Evolutionary conservation across 2,329 filamentous ascomycete species (phyloP).

Genomic region (Trichothecium roseum): DNA sequence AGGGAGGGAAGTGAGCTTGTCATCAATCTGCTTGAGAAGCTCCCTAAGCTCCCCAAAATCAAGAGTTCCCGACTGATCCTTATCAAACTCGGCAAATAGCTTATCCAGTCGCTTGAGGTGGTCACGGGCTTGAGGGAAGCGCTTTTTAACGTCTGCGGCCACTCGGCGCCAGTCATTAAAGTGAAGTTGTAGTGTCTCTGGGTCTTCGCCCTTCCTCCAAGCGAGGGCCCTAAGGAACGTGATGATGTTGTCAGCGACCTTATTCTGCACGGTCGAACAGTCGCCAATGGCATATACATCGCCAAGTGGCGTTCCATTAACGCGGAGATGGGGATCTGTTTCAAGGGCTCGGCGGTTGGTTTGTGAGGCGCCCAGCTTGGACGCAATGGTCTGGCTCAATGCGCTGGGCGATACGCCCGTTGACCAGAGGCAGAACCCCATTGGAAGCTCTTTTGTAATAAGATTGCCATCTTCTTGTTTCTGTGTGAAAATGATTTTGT

Average conservation of each 20-base stretch:
- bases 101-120: constrained; percentile 85
- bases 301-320: constrained; percentile 80
- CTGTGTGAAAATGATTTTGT: constrained; percentile 85
- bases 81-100: constrained; percentile 86
- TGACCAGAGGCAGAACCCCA: constrained; percentile 96
- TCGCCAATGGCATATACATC: constrained; percentile 97
- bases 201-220: constrained; percentile 86
- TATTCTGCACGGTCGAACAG: constrained; percentile 95
- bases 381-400: constrained; percentile 65
- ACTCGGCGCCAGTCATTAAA: constrained; percentile 85
- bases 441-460: constrained; percentile 86
- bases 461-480: constrained; percentile 61
- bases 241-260: constrained; percentile 82
- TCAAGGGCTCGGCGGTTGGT: constrained; percentile 87
- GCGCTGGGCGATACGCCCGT: constrained; percentile 85
- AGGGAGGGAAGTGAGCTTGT: constrained; percentile 84
- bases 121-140: constrained; percentile 81
- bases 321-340: constrained; percentile 84
- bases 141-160: constrained; percentile 71
- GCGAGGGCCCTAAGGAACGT: constrained; percentile 81
- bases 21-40: constrained; percentile 84
- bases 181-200: constrained; percentile 74
- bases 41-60: constrained; percentile 89
- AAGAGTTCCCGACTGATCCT: constrained; percentile 83
- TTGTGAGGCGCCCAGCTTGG: constrained; percentile 66